Evolutionary conservation across 345 rosid species (phyloP), one percentile per base, ranked within the genome.

Genomic region (Eucalyptus shirleyi): DNA sequence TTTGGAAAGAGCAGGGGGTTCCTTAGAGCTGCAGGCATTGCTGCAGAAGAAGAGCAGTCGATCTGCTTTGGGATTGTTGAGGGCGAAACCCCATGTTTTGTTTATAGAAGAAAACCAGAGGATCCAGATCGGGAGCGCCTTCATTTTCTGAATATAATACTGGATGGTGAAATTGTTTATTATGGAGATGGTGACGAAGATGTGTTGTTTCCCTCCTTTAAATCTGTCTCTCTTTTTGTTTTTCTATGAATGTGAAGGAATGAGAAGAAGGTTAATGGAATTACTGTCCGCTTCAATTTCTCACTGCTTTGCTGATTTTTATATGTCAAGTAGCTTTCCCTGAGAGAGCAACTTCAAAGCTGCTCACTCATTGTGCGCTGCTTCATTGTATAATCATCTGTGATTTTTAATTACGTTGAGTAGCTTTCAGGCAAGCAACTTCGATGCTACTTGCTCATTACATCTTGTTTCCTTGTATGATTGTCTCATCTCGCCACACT

Each of bases 11-110:
- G 90, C 30, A 59, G 88, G 87, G 77, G 89, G 86, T 93, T 92
- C 81, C 92, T 92, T 90, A 80, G 92, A 90, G 90, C 60, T 89
- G 93, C 90, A 92, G 95, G 87, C 95, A 93, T 93, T 91, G 89
- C 89, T 87, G 87, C 12, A 32, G 88, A 59, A 55, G 60, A 21
- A 60, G 88, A 45, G 65, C 82, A 82, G 88, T 16, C 40, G 89
- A 87, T 90, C 91, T 87, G 89, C 59, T 59, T 90, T 83, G 91
- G 91, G 91, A 90, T 90, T 88, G 91, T 26, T 85, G 91, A 90
- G 89, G 89, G 88, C 42, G 89, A 45, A 89, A 88, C 88, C 89
- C 89, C 88, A 90, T 90, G 87, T 37, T 90, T 90, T 90, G 91
- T 87, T 89, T 87, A 86, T 77, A 77, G 47, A 77, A 37, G 62